A percentile compares a stretch with the other conserved stretches of the same genome.
phyloP scores from a whole-genome alignment of 495 filamentous ascomycete species.

The Podospora appendiculata region DNA sequence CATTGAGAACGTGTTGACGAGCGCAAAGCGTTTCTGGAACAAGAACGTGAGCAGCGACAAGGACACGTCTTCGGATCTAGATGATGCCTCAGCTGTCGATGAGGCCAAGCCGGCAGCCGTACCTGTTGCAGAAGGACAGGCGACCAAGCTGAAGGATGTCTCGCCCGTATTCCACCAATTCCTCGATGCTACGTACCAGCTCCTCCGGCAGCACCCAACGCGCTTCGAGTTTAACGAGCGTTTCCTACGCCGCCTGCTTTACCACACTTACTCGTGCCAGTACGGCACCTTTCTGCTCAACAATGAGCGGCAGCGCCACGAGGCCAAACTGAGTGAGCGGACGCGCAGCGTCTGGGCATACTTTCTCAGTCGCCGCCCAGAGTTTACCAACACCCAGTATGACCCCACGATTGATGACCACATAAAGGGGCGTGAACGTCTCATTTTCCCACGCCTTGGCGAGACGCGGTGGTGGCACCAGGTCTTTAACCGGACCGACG shows the following conservation, averaged over 20 bases:
- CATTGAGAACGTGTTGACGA: slow-evolving; percentile 77
- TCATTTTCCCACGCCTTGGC: slow-evolving; percentile 67
- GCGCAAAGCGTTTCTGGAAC: slow-evolving; percentile 86
- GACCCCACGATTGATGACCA: slow-evolving; percentile 69
- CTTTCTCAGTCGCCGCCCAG: slow-evolving; percentile 67
- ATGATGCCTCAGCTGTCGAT: slow-evolving; percentile 49
- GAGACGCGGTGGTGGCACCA: slow-evolving; percentile 87
- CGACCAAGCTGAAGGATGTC: slow-evolving; percentile 65
- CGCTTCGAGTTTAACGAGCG: slow-evolving; percentile 97
- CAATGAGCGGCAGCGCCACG: slow-evolving; percentile 80
- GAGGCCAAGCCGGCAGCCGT: slow-evolving; percentile 20
- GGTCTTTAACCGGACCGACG: slow-evolving; percentile 72
- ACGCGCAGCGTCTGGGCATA: slow-evolving; percentile 96
- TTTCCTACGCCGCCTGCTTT: slow-evolving; percentile 82
- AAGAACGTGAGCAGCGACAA: slow-evolving; percentile 63
- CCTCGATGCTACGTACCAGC: slow-evolving; percentile 88
- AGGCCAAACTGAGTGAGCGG: slow-evolving; percentile 59
- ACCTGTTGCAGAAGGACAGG: slow-evolving; percentile 28
- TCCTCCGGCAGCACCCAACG: slow-evolving; percentile 78
- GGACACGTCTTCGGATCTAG: slow-evolving; percentile 42
- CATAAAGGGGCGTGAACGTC: slow-evolving; percentile 66
- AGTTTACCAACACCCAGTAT: slow-evolving; percentile 78
- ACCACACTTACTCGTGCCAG: slow-evolving; percentile 93
- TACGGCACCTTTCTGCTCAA: slow-evolving; percentile 97
- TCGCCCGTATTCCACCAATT: slow-evolving; percentile 99